These are phyloP conservation scores for Mycosphaerella arachidis DNA, from an alignment of 2,329 filamentous ascomycete genomes.

Conservation along the genomic window DNA sequence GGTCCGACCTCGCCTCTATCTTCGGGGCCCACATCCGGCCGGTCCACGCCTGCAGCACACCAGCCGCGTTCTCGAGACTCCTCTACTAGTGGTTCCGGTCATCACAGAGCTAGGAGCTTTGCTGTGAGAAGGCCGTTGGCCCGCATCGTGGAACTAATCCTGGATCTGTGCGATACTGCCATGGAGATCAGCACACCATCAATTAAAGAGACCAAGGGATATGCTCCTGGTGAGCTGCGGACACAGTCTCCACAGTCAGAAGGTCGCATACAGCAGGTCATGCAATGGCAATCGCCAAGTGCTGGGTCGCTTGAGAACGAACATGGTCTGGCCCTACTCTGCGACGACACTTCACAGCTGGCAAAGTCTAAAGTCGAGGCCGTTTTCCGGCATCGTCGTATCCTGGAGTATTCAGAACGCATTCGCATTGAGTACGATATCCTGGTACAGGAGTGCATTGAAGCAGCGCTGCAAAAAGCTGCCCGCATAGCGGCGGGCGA, in stretches of 20 bases:
- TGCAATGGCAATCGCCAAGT: constrained; percentile 95
- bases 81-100: constrained; percentile 65
- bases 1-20: constrained; percentile 63
- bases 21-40: constrained; percentile 65
- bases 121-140: constrained; percentile 84
- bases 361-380: constrained; percentile 88
- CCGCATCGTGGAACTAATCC: constrained; percentile 86
- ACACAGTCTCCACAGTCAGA: constrained; percentile 96
- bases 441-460: constrained; percentile 91
- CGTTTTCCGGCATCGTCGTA: constrained; percentile 82
- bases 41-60: constrained; percentile 64
- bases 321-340: constrained; percentile 80
- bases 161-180: constrained; percentile 93
- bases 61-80: constrained; percentile 64
- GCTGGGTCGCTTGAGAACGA: constrained; percentile 89
- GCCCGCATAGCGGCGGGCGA: constrained; percentile 81
- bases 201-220: constrained; percentile 74
- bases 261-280: constrained; percentile 84
- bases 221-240: constrained; percentile 69
- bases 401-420: constrained; percentile 92
- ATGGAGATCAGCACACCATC: constrained; percentile 91
- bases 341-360: constrained; percentile 79
- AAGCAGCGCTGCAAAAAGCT: constrained; percentile 84
- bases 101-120: constrained; percentile 79
- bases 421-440: constrained; percentile 92